A percentile compares a stretch with the other conserved stretches of the same genome.
Evolutionary conservation across 345 rosid species (phyloP).

Genomic region (Populus simonii): DNA sequence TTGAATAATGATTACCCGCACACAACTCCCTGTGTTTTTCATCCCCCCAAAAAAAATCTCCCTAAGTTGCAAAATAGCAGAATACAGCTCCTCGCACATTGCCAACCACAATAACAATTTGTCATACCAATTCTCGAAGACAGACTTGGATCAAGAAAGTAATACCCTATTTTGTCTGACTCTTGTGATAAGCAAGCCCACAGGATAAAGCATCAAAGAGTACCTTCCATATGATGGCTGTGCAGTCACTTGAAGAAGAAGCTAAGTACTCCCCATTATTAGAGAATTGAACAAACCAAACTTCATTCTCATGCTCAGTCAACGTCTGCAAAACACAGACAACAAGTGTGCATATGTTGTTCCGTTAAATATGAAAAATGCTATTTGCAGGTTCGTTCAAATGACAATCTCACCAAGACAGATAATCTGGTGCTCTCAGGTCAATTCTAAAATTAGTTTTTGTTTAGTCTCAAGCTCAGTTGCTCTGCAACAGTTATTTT

Average conservation of each 20-base stretch:
- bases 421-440: neutral
- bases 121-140: neutral
- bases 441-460: neutral
- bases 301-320: constrained; percentile 79
- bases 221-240: constrained; percentile 96
- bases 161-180: neutral
- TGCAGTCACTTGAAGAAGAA: constrained; percentile 87
- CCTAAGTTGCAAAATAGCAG: neutral
- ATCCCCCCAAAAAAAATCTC: neutral
- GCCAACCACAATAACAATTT: neutral
- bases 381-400: neutral
- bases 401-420: neutral
- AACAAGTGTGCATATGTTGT: neutral
- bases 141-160: neutral
- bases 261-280: constrained; percentile 75
- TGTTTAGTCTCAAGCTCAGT: neutral
- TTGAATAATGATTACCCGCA: neutral
- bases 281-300: constrained; percentile 92
- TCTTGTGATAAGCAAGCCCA: neutral
- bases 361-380: too few relatives aligned
- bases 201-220: neutral
- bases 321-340: constrained; percentile 54
- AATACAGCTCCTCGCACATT: neutral
- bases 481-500: neutral
- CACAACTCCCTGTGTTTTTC: neutral